These are phyloP conservation scores for Xanthoconium purpureum DNA, from an alignment of 768 basidiomycete species.

Conservation along the genomic window DNA sequence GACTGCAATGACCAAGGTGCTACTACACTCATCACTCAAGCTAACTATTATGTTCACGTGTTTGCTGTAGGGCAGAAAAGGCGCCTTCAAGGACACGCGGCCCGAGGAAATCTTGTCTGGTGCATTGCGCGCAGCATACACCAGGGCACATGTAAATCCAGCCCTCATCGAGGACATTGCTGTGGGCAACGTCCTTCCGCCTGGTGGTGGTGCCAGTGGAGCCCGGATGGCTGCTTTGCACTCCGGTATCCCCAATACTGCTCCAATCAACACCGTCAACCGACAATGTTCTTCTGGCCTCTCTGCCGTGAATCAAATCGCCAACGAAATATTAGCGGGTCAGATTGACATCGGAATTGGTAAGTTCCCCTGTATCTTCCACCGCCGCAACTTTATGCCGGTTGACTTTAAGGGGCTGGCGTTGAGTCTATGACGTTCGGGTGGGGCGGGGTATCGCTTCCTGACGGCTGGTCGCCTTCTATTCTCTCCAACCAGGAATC, in stretches of 20 bases:
- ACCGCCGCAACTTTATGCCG: slow-evolving; percentile 1
- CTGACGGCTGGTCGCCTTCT: slow-evolving; percentile 59
- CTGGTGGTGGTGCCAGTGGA: slow-evolving; percentile 75
- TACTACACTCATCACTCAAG: background rate
- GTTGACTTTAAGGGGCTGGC: slow-evolving; percentile 57
- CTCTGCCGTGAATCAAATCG: slow-evolving; percentile 77
- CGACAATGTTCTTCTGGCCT: slow-evolving; percentile 89
- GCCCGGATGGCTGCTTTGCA: slow-evolving; percentile 87
- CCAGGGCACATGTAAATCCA: slow-evolving; percentile 68
- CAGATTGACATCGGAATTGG: slow-evolving; percentile 91
- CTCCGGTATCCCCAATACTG: slow-evolving; percentile 78
- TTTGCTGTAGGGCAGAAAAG: slow-evolving; percentile 63
- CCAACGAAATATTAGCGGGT: slow-evolving; percentile 71
- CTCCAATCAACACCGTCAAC: slow-evolving; percentile 80
- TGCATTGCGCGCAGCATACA: slow-evolving; percentile 72
- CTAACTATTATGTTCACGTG: background rate
- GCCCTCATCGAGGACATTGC: slow-evolving; percentile 78
- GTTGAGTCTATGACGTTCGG: slow-evolving; percentile 89
- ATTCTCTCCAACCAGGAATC: slow-evolving; percentile 66
- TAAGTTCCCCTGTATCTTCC: slow-evolving; percentile 31
- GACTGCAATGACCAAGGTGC: slow-evolving; percentile 88
- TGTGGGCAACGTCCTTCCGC: slow-evolving; percentile 86
- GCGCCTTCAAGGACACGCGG: slow-evolving; percentile 87
- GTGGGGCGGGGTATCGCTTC: slow-evolving; percentile 56
- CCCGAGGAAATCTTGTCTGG: slow-evolving; percentile 80